phyloP scores from a whole-genome alignment of 805 yeast genomes.

The Danielozyma ontarioensis region DNA sequence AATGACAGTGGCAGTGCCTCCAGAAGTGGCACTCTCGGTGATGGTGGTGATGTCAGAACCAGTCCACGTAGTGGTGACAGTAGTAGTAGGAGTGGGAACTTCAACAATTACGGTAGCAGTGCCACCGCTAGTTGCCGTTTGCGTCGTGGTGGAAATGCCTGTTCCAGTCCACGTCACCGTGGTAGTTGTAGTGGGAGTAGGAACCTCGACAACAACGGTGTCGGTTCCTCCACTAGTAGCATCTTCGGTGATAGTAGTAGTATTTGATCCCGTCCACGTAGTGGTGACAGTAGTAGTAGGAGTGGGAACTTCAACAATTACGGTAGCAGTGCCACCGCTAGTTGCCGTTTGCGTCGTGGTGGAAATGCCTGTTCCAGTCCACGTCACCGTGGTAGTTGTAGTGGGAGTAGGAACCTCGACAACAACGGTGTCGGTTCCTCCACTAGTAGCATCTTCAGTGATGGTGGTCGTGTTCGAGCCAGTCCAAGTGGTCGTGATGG shows the following conservation, averaged over 20 bases:
- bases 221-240: conserved; percentile 13
- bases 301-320: conserved; percentile 8
- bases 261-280: conserved; percentile 8
- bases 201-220: conserved; percentile 11
- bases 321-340: conserved; percentile 9
- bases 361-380: conserved; percentile 8
- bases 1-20: conserved; percentile 7
- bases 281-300: conserved; percentile 8
- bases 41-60: not conserved
- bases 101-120: conserved; percentile 11
- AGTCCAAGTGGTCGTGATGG: conserved; percentile 7
- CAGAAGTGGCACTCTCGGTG: conserved; percentile 3
- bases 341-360: conserved; percentile 3
- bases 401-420: conserved; percentile 9
- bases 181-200: conserved; percentile 6
- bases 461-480: conserved; percentile 2
- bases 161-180: conserved; percentile 4
- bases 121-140: conserved; percentile 7
- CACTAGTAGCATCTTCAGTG: conserved; percentile 2
- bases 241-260: conserved; percentile 9
- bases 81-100: conserved; percentile 10
- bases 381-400: conserved; percentile 3
- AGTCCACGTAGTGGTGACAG: conserved; percentile 2
- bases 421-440: conserved; percentile 9
- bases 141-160: conserved; percentile 5